Evolutionary conservation across 1,284 basidiomycete genomes (phyloP).

Genomic region (Cystobasidium sp.): DNA sequence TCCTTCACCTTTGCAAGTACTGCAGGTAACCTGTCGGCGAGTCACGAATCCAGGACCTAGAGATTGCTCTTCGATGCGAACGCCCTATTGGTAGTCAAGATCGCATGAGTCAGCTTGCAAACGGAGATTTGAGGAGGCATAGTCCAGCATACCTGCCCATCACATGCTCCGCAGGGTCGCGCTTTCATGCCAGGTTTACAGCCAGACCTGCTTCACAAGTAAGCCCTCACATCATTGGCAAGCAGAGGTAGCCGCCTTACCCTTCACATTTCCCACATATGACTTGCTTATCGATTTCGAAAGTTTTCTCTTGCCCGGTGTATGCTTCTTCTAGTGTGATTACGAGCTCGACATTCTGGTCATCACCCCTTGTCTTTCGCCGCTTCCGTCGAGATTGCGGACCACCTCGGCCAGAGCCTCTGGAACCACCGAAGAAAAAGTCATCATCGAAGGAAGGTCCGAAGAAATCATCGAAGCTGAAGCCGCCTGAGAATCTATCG

Average conservation of each 20-base stretch:
- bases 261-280: slow-evolving; percentile 81
- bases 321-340: slow-evolving; percentile 92
- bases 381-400: slow-evolving; percentile 58
- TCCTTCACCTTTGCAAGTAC: slow-evolving; percentile 79
- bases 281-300: slow-evolving; percentile 85
- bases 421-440: slow-evolving; percentile 59
- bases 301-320: slow-evolving; percentile 84
- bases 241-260: slow-evolving; percentile 56
- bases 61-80: slow-evolving; percentile 62
- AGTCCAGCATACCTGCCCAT: neutral
- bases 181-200: slow-evolving; percentile 68
- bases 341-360: slow-evolving; percentile 77
- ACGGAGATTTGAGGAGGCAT: neutral
- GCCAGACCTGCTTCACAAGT: slow-evolving; percentile 66
- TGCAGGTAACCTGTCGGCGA: slow-evolving; percentile 65
- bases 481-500: slow-evolving; percentile 44
- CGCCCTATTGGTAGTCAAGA: slow-evolving; percentile 68
- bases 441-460: slow-evolving; percentile 71
- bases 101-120: neutral
- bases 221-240: neutral
- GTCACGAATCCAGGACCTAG: slow-evolving; percentile 56
- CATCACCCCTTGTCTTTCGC: slow-evolving; percentile 62
- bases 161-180: neutral
- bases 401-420: slow-evolving; percentile 42
- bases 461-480: slow-evolving; percentile 71